A percentile compares a stretch with the other conserved stretches of the same genome.
Evolutionary conservation across 208 protist genomes (phyloP).

Genomic region (Leishmania tarentolae): DNA sequence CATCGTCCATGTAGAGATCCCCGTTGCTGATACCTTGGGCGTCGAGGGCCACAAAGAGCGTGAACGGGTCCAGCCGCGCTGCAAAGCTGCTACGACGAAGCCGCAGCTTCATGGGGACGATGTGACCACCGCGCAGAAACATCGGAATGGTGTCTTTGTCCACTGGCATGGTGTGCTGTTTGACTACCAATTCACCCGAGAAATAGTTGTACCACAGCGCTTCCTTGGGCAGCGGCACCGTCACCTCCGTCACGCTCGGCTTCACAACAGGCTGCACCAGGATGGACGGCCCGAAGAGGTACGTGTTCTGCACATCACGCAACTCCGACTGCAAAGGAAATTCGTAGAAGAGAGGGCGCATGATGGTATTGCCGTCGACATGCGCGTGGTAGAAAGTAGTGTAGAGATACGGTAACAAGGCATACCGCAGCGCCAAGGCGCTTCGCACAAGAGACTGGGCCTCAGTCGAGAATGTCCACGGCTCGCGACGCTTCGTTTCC

Average conservation of each 20-base stretch:
- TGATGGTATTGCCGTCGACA: slow-evolving; percentile 81
- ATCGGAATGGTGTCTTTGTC: slow-evolving; percentile 91
- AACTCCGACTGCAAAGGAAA: slow-evolving; percentile 90
- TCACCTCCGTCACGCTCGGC: slow-evolving; percentile 41
- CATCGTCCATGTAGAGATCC: slow-evolving; percentile 83
- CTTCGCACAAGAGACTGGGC: slow-evolving; percentile 67
- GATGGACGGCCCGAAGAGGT: slow-evolving; percentile 91
- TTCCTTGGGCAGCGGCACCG: slow-evolving; percentile 80
- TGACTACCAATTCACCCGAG: slow-evolving; percentile 35
- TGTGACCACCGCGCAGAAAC: slow-evolving; percentile 92
- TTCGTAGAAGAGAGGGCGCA: slow-evolving; percentile 95
- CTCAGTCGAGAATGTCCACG: slow-evolving; percentile 94
- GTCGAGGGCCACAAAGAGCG: slow-evolving; percentile 90
- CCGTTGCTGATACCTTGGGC: slow-evolving; percentile 61
- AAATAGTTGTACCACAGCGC: slow-evolving; percentile 78
- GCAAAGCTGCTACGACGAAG: slow-evolving; percentile 80
- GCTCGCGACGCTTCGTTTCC: slow-evolving; percentile 97
- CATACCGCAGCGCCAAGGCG: slow-evolving; percentile 91
- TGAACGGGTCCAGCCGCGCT: slow-evolving; percentile 93
- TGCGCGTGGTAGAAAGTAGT: slow-evolving; percentile 93
- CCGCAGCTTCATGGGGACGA: slow-evolving; percentile 93
- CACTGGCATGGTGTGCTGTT: slow-evolving; percentile 36
- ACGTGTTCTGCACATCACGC: slow-evolving; percentile 87
- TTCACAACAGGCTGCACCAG: slow-evolving; percentile 89
- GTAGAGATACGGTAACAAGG: slow-evolving; percentile 97